Base-by-base conservation (phyloP, 2,329 filamentous ascomycete genomes). In the Fusarium pseudonygamai region DNA sequence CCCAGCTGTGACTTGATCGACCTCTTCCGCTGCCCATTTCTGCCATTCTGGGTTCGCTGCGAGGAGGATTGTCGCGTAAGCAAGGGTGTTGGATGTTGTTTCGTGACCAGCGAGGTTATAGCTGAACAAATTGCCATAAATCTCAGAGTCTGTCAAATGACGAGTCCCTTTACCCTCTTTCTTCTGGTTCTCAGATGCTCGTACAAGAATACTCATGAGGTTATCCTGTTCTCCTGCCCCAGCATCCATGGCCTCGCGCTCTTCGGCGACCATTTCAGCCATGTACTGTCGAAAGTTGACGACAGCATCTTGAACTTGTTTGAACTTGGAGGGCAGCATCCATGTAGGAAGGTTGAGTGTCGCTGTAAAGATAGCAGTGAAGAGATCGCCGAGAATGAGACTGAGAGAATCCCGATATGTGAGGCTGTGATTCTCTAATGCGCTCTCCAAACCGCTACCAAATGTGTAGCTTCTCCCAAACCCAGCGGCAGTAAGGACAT, bases 101-200 rank as follows among this genome's bases (percentile, higher is more conserved):
- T 88, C 86, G 64, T 87, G 85, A 1, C 87, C 87, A 0, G 87
- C 86, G 56, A 88, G 80, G 53, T 85, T 87, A 68, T 87, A 82
- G 3, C 84, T 78, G 58, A 86, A 86, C 52, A 87, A 77, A 50
- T 87, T 87, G 20, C 86, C 85, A 45, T 84, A 84, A 11, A 88
- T 83, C 65, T 88, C 86, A 1, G 70, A 67, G 50, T 84, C 82
- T 2, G 77, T 84, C 37, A 83, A 78, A 16, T 71, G 57, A 3
- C 67, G 57, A 16, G 67, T 58, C 5, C 79, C 67, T 26, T 68
- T 73, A 4, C 53, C 42, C 9, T 62, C 50, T 1, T 58, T 40
- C 5, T 32, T 56, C 47, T 67, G 30, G 18, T 73, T 62, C 46
- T 76, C 71, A 2, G 74, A 75, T 8, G 74, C 74, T 24, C 74